Base-by-base conservation (phyloP, 495 filamentous ascomycete species). In the Penicillium salamii region DNA sequence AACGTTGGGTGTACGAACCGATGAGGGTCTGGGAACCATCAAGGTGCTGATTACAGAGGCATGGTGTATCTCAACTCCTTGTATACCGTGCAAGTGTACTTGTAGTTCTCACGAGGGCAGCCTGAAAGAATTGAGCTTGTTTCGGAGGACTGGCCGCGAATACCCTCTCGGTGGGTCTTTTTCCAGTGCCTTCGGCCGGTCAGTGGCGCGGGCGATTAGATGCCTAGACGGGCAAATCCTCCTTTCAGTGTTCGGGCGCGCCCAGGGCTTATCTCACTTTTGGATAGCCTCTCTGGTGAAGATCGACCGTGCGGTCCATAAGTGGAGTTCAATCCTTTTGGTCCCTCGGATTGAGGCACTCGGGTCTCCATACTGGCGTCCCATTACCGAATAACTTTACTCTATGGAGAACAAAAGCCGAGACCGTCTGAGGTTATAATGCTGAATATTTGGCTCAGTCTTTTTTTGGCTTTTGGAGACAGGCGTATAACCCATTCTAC, bases 261-360 rank as follows among this genome's bases (percentile, higher is more conserved):
- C 54, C 46, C 60, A 63, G 60, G 54, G 61, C 61, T 61, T 61
- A 64, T 63, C 54, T 54, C 41, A 46, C 47, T 47, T 49, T 52
- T 54, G 57, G 45, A 54, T 33, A 34, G 45, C 21, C 37, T 46
- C 19, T 32, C 17, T 36, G 33, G 42, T 24, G 57, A 58, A 52
- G 58, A 63, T 63, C 57, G 50, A 54, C 58, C 50, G 57, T 6
- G 33, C 53, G 55, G 49, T 55, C 47, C 43, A 26, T 38, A 42
- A 39, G 51, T 58, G 48, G 53, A 53, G 59, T 52, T 42, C 53
- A 14, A 26, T 53, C 47, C 42, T 48, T 46, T 42, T 42, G 57
- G 14, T 47, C 50, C 50, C 48, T 61, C 50, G 50, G 50, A 39
- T 48, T 41, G 32, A 24, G n/a, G 29, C 6, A 34, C 19, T 46